phyloP scores from a whole-genome alignment of 495 filamentous ascomycete genomes.

The Alectoria sarmentosa region DNA sequence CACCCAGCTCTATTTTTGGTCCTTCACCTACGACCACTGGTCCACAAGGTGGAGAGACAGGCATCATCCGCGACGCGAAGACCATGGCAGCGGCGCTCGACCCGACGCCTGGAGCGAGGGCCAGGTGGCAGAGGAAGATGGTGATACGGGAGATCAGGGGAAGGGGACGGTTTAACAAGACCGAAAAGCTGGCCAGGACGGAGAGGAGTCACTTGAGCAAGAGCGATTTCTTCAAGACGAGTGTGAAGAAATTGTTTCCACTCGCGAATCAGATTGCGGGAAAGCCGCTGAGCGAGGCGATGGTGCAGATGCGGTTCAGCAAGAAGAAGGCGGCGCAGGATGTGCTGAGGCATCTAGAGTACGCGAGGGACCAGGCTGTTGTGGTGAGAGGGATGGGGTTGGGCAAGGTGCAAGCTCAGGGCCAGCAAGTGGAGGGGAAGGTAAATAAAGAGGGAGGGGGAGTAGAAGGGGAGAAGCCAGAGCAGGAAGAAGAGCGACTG shows the following conservation, averaged over 20 bases:
- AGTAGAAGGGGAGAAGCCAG: constrained; percentile 37
- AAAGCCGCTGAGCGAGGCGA: constrained; percentile 86
- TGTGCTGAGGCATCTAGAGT: constrained; percentile 65
- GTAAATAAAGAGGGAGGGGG: constrained; percentile 30
- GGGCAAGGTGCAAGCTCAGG: constrained; percentile 31
- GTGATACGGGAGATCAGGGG: constrained; percentile 61
- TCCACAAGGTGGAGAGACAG: neutral
- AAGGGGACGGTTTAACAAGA: constrained; percentile 57
- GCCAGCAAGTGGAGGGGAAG: constrained; percentile 39
- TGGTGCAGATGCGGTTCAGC: constrained; percentile 90
- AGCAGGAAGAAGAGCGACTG: constrained; percentile 35
- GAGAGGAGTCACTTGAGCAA: constrained; percentile 62
- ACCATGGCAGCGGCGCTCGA: constrained; percentile 53
- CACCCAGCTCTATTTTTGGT: constrained; percentile 55
- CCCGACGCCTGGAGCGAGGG: constrained; percentile 57
- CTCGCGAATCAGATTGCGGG: constrained; percentile 82
- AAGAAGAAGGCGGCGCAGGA: constrained; percentile 88
- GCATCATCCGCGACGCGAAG: constrained; percentile 35
- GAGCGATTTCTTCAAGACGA: constrained; percentile 66
- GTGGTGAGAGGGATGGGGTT: constrained; percentile 79
- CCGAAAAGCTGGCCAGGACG: constrained; percentile 57
- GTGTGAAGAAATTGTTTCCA: constrained; percentile 77
- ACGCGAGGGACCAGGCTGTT: constrained; percentile 70
- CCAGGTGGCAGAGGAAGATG: constrained; percentile 76
- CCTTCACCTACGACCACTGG: constrained; percentile 32